Evolutionary conservation across 2,329 filamentous ascomycete genomes (phyloP), one percentile per base, ranked within the genome.

Genomic region (Chaetomium sp.): DNA sequence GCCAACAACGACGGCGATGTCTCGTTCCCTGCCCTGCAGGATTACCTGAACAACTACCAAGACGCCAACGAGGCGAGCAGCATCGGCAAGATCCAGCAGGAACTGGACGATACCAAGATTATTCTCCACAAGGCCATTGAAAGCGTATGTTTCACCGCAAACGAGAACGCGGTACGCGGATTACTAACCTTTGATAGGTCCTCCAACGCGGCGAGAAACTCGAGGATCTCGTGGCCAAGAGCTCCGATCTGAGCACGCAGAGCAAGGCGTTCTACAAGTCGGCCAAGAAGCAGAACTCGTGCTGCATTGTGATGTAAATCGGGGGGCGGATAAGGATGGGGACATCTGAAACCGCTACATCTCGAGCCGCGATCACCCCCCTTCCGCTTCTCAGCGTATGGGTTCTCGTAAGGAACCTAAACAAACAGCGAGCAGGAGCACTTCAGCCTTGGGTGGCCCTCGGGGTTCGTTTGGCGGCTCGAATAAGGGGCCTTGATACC

Each of bases 221-320:
- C 71, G 94, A 98, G 75, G 91, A 90, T 72, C 80, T 99, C 72
- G 94, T 98, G 54, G 89, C 89, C 69, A 98, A 98, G 87, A 96
- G 92, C 74, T 92, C 97, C 72, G 92, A 89, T 13, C 79, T 99
- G 74, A 96, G 92, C 78, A 86, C 87, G 57, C 91, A 95, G 83
- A 97, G 92, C 81, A 98, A 97, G 85, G 94, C 96, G 90, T 99
- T 99, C 78, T 98, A 98, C 78, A 92, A 90, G 90, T 78, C 67
- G 83, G 89, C 89, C 74, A 92, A 92, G 83, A 91, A 91, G 80
- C 88, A 91, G 76, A 92, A 92, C 79, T 90, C 87, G 27, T 92
- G 90, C 84, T 91, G 89, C 75, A 73, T 86, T 65, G 74, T 90
- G 72, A 90, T 90, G 87, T 91, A 85, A 74, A n/a, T 51, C 6